phyloP scores from a whole-genome alignment of 1,284 basidiomycete genomes.

The Xanthoconium separans region DNA sequence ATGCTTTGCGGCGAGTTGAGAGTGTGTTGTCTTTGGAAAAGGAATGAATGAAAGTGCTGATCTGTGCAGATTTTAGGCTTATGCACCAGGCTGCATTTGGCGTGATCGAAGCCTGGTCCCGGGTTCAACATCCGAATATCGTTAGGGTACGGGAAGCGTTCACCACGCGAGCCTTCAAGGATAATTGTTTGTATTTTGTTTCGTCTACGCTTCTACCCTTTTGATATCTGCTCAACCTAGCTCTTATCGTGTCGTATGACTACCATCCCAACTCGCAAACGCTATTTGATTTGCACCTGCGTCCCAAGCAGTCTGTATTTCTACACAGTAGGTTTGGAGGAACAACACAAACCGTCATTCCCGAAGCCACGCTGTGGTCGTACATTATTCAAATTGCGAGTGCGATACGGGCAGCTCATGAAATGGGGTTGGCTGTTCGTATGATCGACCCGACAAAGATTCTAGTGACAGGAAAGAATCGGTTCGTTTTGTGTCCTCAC shows the following conservation, averaged over 20 bases:
- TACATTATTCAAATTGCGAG: constrained; percentile 91
- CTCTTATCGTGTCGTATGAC: constrained; percentile 90
- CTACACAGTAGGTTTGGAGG: constrained; percentile 46
- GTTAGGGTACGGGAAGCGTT: constrained; percentile 90
- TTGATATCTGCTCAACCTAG: constrained; percentile 41
- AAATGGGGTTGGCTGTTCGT: constrained; percentile 77
- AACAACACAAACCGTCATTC: constrained; percentile 39
- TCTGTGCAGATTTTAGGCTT: constrained; percentile 74
- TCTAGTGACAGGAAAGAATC: constrained; percentile 85
- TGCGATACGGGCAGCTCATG: constrained; percentile 86
- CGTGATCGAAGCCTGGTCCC: constrained; percentile 86
- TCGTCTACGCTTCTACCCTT: constrained; percentile 2
- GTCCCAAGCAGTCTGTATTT: constrained; percentile 46
- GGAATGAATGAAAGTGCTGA: not conserved
- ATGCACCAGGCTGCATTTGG: constrained; percentile 81
- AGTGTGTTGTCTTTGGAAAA: constrained; percentile 48
- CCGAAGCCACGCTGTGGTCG: constrained; percentile 91
- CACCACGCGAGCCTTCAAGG: constrained; percentile 91
- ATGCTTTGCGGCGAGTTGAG: constrained; percentile 83
- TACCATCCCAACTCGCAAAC: constrained; percentile 88
- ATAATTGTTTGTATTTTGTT: constrained; percentile 68
- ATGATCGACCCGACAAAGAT: constrained; percentile 89
- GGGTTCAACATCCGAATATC: constrained; percentile 85
- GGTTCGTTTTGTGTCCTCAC: constrained; percentile 44
- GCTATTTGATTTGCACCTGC: constrained; percentile 70